These are phyloP conservation scores for Tylopilus subfusipes DNA, from an alignment of 768 basidiomycete genomes.

Conservation along the genomic window DNA sequence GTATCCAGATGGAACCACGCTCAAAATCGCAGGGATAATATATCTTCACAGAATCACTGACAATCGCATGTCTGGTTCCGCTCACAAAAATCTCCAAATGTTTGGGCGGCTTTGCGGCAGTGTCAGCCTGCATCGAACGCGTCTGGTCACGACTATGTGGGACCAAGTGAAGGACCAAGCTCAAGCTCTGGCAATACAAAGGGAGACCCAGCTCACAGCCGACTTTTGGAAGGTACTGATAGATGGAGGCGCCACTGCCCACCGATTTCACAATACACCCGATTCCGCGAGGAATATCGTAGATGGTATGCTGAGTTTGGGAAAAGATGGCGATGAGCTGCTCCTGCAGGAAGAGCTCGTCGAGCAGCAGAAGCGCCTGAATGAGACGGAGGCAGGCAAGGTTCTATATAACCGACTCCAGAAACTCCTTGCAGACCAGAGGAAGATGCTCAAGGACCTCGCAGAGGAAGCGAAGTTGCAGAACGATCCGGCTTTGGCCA, in stretches of 20 bases:
- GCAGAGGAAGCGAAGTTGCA: slow-evolving; percentile 16
- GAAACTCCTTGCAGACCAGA: slow-evolving; percentile 17
- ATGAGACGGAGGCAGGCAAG: slow-evolving; percentile 24
- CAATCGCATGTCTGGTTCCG: slow-evolving; percentile 32
- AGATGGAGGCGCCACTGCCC: neutral
- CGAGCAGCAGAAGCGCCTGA: slow-evolving; percentile 8
- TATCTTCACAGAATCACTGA: slow-evolving; percentile 36
- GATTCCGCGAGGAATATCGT: neutral
- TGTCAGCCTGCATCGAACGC: slow-evolving; percentile 25
- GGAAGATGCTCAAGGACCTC: slow-evolving; percentile 9
- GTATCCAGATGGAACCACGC: neutral
- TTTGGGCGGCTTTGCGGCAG: slow-evolving; percentile 36
- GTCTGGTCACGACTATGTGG: slow-evolving; percentile 41
- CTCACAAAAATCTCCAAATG: slow-evolving; percentile 29
- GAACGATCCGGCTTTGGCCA: slow-evolving; percentile 10
- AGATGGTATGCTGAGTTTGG: neutral
- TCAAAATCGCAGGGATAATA: slow-evolving; percentile 30
- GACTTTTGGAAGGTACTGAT: slow-evolving; percentile 24
- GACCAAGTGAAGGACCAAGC: slow-evolving; percentile 17
- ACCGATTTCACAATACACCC: neutral
- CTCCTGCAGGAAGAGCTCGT: slow-evolving; percentile 23
- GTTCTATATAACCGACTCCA: slow-evolving; percentile 16
- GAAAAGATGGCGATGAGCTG: neutral
- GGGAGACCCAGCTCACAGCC: slow-evolving; percentile 23
- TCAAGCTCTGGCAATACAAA: neutral